Base-by-base conservation (phyloP, 371 early-diverging fungal genomes). In the Saksenaea vasiformis region DNA sequence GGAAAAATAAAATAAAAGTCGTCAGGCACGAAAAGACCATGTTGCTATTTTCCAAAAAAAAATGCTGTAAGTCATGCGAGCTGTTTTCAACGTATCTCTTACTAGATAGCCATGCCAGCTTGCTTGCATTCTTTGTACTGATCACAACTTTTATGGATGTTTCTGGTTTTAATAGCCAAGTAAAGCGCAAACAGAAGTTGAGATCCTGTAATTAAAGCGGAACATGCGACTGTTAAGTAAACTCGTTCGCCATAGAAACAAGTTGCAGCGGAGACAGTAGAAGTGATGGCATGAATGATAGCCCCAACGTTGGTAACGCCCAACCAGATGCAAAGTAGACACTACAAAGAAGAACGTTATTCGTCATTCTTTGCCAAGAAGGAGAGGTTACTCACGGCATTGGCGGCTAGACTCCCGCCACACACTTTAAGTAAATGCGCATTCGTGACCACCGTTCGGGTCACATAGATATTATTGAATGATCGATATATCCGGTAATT, bases 401-500 rank as follows among this genome's bases (percentile, higher is more conserved):
- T 74, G 56, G 66, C 67, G 10, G 63, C 4, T 37, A 79, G 47
- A 26, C 69, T 54, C 15, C 60, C 65, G 3, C 75, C 67, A 13
- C 71, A 70, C 13, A 73, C 67, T 54, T 75, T 72, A 35, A 78
- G 68, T 13, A 78, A 62, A 44, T 78, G 78, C 5, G 66, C 36
- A 54, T 78, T 70, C 26, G 68, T 71, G 43, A 78, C 75, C 53
- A 75, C 78, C 0, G 68, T 69, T 37, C 73, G 70, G 24, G 72
- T 75, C 36, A 78, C 69, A 47, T 69, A 75, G 2, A 78, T 71
- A 27, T 78, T 78, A 47, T 78, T 68, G 54, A 73, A 78, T 31
- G 75, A 73, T 24, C 73, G 65, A 36, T 78, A 78, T 10, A 78
- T 67, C 9, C 73, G 64, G 62, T 75, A 78, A 58, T 78, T 74